phyloP scores from a whole-genome alignment of 352 stramenopile species.

The Globisporangium camurandrum region DNA sequence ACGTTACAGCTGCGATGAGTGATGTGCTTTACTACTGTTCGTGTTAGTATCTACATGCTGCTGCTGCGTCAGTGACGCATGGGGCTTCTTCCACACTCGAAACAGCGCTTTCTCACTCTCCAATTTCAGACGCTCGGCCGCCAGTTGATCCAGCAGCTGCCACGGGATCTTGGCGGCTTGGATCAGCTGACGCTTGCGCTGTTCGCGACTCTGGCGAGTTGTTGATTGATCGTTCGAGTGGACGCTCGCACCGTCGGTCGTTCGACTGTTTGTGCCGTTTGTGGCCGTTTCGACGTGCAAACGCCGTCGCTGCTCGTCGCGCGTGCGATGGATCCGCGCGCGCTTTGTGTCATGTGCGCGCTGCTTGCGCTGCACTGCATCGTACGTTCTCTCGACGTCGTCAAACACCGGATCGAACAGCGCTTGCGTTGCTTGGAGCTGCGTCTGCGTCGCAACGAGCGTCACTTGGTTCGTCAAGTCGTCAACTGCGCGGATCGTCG shows the following conservation, averaged over 20 bases:
- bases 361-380: constrained; percentile 30
- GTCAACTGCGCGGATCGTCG: constrained; percentile 21
- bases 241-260: constrained; percentile 3
- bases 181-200: constrained; percentile 22
- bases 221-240: neutral
- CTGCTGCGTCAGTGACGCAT: constrained; percentile 1
- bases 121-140: constrained; percentile 32
- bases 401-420: constrained; percentile 63
- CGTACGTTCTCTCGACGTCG: constrained; percentile 40
- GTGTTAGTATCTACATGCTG: neutral
- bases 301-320: constrained; percentile 1
- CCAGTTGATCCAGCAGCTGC: constrained; percentile 60
- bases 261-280: neutral
- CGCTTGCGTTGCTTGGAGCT: constrained; percentile 50
- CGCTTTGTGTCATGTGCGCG: constrained; percentile 13
- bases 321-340: neutral
- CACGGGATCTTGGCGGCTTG: constrained; percentile 56
- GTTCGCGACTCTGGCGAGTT: constrained; percentile 13
- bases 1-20: neutral
- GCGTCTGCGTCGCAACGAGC: constrained; percentile 28
- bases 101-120: constrained; percentile 57
- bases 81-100: constrained; percentile 35
- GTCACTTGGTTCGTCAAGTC: constrained; percentile 39
- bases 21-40: neutral
- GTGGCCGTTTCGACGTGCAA: neutral